A percentile compares a stretch with the other conserved stretches of the same genome.
These are phyloP conservation scores for Trypanosoma caninum DNA, from an alignment of 208 protist species.

Conservation along the genomic window DNA sequence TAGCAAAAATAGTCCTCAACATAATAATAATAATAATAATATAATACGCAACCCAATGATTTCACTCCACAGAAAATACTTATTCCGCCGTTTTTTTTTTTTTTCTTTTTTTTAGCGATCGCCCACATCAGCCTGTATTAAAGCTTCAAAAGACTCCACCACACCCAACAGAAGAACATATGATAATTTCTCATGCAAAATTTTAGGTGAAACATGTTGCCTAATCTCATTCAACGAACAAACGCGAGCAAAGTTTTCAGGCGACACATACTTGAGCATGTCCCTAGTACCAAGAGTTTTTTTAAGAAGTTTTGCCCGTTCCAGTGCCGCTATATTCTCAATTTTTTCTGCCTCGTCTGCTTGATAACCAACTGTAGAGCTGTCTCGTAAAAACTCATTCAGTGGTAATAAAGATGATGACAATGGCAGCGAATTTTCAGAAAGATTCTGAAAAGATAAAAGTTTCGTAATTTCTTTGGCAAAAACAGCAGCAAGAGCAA, in stretches of 20 bases:
- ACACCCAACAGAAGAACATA: slow-evolving; percentile 1
- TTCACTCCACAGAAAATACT: no score
- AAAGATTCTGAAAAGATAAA: background rate
- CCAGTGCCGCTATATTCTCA: slow-evolving; percentile 10
- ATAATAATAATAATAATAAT: no score
- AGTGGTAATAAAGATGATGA: background rate
- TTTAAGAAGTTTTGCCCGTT: slow-evolving; percentile 58
- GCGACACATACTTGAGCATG: slow-evolving; percentile 47
- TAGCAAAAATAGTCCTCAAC: no score
- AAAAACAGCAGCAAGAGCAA: slow-evolving; percentile 44
- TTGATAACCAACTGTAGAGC: background rate
- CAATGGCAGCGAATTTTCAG: background rate
- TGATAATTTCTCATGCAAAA: slow-evolving; percentile 23
- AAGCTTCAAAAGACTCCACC: background rate
- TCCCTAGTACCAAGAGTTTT: slow-evolving; percentile 42
- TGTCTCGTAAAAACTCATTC: background rate
- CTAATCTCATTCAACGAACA: slow-evolving; percentile 55
- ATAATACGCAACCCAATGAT: no score
- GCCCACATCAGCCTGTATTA: no score
- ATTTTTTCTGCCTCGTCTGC: background rate
- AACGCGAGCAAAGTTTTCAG: slow-evolving; percentile 42
- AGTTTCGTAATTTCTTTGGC: slow-evolving; percentile 20
- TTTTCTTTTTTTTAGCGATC: no score
- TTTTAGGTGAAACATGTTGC: slow-evolving; percentile 23
- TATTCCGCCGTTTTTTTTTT: no score